Conservation (phyloP, 768 basidiomycete species). For the Candolleomyces aberdarensis region DNA sequence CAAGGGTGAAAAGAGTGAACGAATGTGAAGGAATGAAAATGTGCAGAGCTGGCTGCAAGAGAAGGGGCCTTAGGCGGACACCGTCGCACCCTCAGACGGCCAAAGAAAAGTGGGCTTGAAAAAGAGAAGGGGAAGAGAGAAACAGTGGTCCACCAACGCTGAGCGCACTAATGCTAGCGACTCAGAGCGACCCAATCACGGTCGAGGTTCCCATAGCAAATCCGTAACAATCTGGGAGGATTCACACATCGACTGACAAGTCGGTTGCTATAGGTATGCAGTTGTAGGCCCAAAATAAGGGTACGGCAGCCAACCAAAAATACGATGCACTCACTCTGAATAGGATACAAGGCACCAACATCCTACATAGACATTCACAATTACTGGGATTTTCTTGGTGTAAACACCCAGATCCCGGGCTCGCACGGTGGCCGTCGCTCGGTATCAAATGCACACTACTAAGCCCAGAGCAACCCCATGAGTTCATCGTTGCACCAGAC, state of each 20-base stretch:
- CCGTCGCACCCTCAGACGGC: conserved; percentile 1
- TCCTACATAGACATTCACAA: too few species aligned
- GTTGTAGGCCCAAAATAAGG: not conserved
- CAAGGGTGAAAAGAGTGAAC: not conserved
- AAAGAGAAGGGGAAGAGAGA: not conserved
- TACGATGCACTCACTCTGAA: too few species aligned
- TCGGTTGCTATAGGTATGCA: conserved; percentile 17
- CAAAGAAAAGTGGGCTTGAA: not conserved
- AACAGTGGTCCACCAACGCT: not conserved
- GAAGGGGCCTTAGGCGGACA: not conserved
- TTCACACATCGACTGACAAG: conserved; percentile 11
- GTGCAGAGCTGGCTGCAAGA: conserved; percentile 10
- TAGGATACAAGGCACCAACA: too few species aligned
- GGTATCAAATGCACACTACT: too few species aligned
- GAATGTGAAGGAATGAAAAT: not conserved
- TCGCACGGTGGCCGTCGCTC: too few species aligned
- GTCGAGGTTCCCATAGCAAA: not conserved
- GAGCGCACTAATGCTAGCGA: not conserved
- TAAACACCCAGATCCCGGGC: too few species aligned
- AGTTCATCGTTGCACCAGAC: too few species aligned
- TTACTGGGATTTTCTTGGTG: too few species aligned
- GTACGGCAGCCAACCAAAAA: not conserved
- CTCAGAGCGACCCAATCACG: not conserved
- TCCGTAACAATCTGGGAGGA: not conserved
- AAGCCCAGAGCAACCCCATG: too few species aligned